These are phyloP conservation scores for Candida wancherniae DNA, from an alignment of 805 yeast genomes.

Conservation along the genomic window DNA sequence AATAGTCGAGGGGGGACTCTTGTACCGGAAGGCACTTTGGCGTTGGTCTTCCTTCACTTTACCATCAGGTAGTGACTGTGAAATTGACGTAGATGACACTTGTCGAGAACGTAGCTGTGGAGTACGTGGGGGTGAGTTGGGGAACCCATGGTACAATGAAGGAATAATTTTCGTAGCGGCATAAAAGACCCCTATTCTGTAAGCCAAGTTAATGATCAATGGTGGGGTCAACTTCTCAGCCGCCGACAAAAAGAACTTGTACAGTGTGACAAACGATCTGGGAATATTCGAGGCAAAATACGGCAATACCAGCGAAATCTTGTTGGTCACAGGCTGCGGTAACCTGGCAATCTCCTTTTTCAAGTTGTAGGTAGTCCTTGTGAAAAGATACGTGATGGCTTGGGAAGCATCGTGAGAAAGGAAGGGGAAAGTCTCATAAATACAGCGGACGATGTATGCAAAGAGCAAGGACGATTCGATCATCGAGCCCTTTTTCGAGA, in stretches of 20 bases:
- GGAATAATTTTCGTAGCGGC: constrained; percentile 96
- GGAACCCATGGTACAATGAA: constrained; percentile 45
- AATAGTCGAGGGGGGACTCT: constrained; percentile 23
- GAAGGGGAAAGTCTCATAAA: constrained; percentile 89
- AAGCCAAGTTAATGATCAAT: constrained; percentile 73
- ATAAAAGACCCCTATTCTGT: constrained; percentile 78
- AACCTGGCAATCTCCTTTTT: constrained; percentile 32
- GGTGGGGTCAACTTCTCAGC: constrained; percentile 70
- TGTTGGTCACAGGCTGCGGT: constrained; percentile 29
- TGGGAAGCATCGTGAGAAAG: constrained; percentile 51
- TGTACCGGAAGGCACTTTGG: constrained; percentile 1
- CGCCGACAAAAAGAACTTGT: constrained; percentile 51
- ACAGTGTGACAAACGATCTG: constrained; percentile 47
- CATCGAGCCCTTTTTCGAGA: constrained; percentile 81
- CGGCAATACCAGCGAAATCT: constrained; percentile 30
- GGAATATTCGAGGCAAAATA: constrained; percentile 51
- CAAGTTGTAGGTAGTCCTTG: constrained; percentile 31
- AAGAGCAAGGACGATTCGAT: constrained; percentile 81
- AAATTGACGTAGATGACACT: constrained; percentile 25
- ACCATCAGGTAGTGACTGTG: constrained; percentile 9
- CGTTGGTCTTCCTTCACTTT: constrained; percentile 3
- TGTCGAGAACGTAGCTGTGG: constrained; percentile 34
- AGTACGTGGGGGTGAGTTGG: constrained; percentile 38
- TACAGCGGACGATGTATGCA: constrained; percentile 88
- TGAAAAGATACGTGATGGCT: constrained; percentile 28